phyloP scores from a whole-genome alignment of 176 grass and related monocot genomes.

The Pontederia paniculata region DNA sequence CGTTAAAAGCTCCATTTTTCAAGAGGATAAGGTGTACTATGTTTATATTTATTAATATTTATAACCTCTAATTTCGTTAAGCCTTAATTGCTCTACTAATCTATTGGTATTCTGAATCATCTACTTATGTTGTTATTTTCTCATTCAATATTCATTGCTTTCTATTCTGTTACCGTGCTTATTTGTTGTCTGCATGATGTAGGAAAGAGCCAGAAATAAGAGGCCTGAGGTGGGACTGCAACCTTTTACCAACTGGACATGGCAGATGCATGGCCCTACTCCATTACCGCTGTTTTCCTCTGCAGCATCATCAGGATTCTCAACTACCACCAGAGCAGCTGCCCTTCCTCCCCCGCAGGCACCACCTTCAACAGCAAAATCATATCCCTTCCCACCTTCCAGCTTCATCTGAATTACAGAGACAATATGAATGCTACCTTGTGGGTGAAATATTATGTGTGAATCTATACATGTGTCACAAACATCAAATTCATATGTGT shows the following conservation, averaged over 20 bases:
- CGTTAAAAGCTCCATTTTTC: no score
- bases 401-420: not conserved
- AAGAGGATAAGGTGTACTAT: no score
- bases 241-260: slow-evolving; percentile 39
- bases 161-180: no score
- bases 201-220: slow-evolving; percentile 54
- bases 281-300: slow-evolving; percentile 29
- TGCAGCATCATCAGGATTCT: slow-evolving; percentile 99
- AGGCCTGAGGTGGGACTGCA: slow-evolving; percentile 27
- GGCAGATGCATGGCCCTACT: slow-evolving; percentile 12
- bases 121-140: no score
- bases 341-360: slow-evolving; percentile 10
- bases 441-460: not conserved
- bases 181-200: not conserved
- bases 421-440: not conserved
- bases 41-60: no score
- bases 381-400: not conserved
- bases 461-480: not conserved
- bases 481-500: no score
- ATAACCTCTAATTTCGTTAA: no score
- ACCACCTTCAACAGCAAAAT: not conserved
- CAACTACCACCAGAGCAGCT: slow-evolving; percentile 33
- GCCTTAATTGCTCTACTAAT: no score
- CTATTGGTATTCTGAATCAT: no score
- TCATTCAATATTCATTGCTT: not conserved